Evolutionary conservation across 257 asterid genomes (phyloP).

Genomic region (Ajuga chamaepitys): DNA sequence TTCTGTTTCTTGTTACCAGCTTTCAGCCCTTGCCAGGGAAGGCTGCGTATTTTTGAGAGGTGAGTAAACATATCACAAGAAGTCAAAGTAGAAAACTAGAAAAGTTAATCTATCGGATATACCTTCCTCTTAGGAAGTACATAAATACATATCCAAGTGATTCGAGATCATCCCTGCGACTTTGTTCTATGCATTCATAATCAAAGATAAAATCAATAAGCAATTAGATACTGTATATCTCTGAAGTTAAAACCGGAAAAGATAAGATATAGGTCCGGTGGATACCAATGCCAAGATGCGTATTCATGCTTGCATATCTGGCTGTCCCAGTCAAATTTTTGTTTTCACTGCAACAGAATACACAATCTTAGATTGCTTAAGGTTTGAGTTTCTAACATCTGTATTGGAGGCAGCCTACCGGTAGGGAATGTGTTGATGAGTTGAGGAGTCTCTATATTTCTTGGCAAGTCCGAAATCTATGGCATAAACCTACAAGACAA

Average conservation of each 20-base stretch:
- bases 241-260: neutral
- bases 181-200: slow-evolving; percentile 59
- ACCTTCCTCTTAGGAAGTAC: slow-evolving; percentile 96
- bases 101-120: neutral
- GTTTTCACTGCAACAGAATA: slow-evolving; percentile 56
- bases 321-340: slow-evolving; percentile 91
- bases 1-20: slow-evolving; percentile 93
- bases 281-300: slow-evolving; percentile 91
- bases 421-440: slow-evolving; percentile 85
- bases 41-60: slow-evolving; percentile 37
- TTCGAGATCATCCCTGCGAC: slow-evolving; percentile 94
- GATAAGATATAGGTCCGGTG: neutral
- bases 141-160: slow-evolving; percentile 90
- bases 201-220: neutral
- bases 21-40: slow-evolving; percentile 97
- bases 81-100: neutral
- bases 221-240: neutral
- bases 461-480: slow-evolving; percentile 93
- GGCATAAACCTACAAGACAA: slow-evolving; percentile 52
- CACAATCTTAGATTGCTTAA: neutral
- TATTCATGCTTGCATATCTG: slow-evolving; percentile 91
- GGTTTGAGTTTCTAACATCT: neutral
- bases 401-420: slow-evolving; percentile 34
- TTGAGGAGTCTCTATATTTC: slow-evolving; percentile 72
- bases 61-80: slow-evolving; percentile 16